Base-by-base conservation (phyloP, 2,329 filamentous ascomycete genomes). In the Fusarium sp. region DNA sequence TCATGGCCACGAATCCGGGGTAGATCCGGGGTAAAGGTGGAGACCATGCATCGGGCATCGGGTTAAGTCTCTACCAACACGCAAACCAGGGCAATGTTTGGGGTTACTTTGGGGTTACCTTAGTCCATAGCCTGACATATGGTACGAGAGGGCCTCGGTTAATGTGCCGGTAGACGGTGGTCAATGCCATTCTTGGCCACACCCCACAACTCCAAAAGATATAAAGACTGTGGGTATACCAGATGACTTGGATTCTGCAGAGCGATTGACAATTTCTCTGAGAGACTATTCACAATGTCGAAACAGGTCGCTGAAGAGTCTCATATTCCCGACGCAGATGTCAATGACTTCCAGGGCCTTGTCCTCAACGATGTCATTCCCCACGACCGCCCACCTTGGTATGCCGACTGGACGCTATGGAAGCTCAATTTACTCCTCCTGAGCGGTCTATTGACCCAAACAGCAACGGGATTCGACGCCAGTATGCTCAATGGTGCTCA, bases 401-500 rank as follows among this genome's bases (percentile, higher is more conserved):
- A 62, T 10, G 60, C 58, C 3, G 67, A 73, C 45, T 45, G 57
- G 42, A 72, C 65, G 0, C 65, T 80, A 6, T 47, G 74, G 46
- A 73, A 74, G 45, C 77, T 80, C 45, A 80, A 80, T 55, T 22
- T 75, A 2, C 52, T 79, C 26, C 70, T 80, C 15, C 57, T 80
- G 2, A 72, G 75, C 34, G 74, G 75, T 7, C 64, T 80, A 0
- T 62, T 80, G 26, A 77, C 77, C 0, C 76, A 77, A 47, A 75
- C 73, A 1, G 74, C 78, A 0, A 73, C 73, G 0, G 79, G 79
- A 0, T 80, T 78, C 53, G 78, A 80, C 28, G 69, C 64, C 5
- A 75, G 71, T 19, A 78, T 78, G 75, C 65, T 79, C 4, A 79
- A 79, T 44, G 76, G 77, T 28, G 72, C 78, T 38, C 78, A 79